phyloP scores from a whole-genome alignment of 2,329 filamentous ascomycete genomes.

The Colletotrichum musicola region DNA sequence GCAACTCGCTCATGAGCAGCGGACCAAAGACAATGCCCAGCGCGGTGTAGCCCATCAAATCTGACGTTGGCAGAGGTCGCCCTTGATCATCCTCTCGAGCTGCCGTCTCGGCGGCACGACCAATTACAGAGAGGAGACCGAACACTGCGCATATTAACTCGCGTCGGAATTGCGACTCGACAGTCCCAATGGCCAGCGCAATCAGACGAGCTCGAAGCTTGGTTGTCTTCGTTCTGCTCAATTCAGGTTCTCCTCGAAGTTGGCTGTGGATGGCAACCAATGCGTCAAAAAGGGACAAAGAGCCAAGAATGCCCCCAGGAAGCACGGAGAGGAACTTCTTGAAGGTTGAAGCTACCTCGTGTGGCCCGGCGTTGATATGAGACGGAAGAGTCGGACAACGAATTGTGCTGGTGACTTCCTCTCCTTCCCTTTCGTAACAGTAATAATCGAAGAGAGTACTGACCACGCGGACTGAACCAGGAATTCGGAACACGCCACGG shows the following conservation, averaged over 20 bases:
- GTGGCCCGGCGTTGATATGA: slow-evolving; percentile 70
- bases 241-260: slow-evolving; percentile 64
- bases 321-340: slow-evolving; percentile 74
- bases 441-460: slow-evolving; percentile 74
- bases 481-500: slow-evolving; percentile 73
- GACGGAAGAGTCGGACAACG: slow-evolving; percentile 69
- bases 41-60: slow-evolving; percentile 74
- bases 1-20: slow-evolving; percentile 69
- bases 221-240: slow-evolving; percentile 65
- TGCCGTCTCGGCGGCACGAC: slow-evolving; percentile 66
- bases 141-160: slow-evolving; percentile 77
- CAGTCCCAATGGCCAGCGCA: slow-evolving; percentile 70
- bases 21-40: slow-evolving; percentile 76
- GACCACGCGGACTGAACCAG: slow-evolving; percentile 69
- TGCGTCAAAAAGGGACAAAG: slow-evolving; percentile 70
- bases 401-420: slow-evolving; percentile 68
- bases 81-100: slow-evolving; percentile 65
- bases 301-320: slow-evolving; percentile 76
- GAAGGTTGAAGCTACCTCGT: slow-evolving; percentile 77
- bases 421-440: slow-evolving; percentile 61
- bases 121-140: slow-evolving; percentile 73
- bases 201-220: slow-evolving; percentile 74
- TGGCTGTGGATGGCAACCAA: slow-evolving; percentile 72
- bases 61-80: slow-evolving; percentile 64
- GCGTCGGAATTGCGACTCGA: slow-evolving; percentile 70